Evolutionary conservation across 441 rosid species (phyloP).

Genomic region (Mallotus japonicus): DNA sequence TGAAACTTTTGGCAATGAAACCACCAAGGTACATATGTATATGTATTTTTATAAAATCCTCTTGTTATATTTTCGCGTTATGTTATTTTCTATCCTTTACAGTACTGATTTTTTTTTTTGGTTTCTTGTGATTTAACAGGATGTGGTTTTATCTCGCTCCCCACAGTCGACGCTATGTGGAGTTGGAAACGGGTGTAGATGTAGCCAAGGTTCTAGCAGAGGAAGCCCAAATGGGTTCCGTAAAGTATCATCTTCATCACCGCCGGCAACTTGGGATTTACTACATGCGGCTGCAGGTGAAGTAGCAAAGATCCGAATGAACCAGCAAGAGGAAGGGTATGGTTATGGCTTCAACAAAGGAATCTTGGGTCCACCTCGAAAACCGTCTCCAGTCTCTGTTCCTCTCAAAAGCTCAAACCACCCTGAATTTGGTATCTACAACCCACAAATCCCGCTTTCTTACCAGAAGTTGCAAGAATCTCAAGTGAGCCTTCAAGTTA

Average conservation of each 20-base stretch:
- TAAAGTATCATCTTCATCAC: constrained; percentile 27
- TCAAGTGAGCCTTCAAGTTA: constrained; percentile 35
- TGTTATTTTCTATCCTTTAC: background rate
- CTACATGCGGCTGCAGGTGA: constrained; percentile 58
- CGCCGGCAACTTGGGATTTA: constrained; percentile 54
- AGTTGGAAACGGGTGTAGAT: constrained; percentile 38
- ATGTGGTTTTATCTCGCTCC: constrained; percentile 38
- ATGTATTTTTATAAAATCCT: background rate
- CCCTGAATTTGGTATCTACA: constrained; percentile 18
- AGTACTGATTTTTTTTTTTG: background rate
- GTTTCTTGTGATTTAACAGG: constrained; percentile 28
- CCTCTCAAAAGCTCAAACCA: constrained; percentile 22
- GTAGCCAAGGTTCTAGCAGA: constrained; percentile 36
- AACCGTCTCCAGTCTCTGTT: constrained; percentile 28
- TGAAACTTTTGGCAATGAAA: constrained; percentile 22
- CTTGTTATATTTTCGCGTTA: background rate
- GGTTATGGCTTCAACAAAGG: constrained; percentile 26
- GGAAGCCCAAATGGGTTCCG: constrained; percentile 35
- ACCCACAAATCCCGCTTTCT: constrained; percentile 35
- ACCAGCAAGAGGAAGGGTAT: constrained; percentile 26
- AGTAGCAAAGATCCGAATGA: constrained; percentile 45
- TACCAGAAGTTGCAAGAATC: constrained; percentile 58
- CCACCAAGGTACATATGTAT: constrained; percentile 30
- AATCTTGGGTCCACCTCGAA: constrained; percentile 32
- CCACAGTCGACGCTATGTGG: constrained; percentile 60